Percentiles rank a stretch among this genome's conserved stretches.
Evolutionary conservation across 768 basidiomycete species (phyloP).

Genomic region (Grammothele lineata): DNA sequence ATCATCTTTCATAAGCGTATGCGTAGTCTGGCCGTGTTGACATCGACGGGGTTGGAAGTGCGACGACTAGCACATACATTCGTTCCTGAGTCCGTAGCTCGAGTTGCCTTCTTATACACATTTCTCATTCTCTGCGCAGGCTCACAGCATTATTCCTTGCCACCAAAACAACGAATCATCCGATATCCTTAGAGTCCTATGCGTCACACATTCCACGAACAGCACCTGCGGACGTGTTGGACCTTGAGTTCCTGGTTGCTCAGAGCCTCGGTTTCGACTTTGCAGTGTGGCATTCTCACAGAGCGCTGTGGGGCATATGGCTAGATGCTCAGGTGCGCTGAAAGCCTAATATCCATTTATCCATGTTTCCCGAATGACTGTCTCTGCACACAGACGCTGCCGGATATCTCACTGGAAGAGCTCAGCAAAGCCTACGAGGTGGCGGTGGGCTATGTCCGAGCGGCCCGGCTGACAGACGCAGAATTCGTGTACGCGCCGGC

Average conservation of each 20-base stretch:
- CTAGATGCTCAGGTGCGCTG: conserved; percentile 76
- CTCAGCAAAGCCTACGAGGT: conserved; percentile 57
- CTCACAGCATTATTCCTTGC: conserved; percentile 93
- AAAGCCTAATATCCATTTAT: too few relatives aligned
- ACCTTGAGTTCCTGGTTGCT: conserved; percentile 93
- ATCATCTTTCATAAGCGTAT: too few relatives aligned
- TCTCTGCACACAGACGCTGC: conserved; percentile 45
- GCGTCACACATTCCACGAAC: conserved; percentile 81
- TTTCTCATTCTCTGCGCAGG: conserved; percentile 62
- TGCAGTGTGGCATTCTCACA: conserved; percentile 86
- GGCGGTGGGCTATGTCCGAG: conserved; percentile 64
- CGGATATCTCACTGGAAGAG: conserved; percentile 44
- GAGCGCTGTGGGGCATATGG: conserved; percentile 85
- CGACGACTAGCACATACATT: too few relatives aligned
- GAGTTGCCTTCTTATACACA: too few relatives aligned
- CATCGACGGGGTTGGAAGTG: too few relatives aligned
- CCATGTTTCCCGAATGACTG: background rate
- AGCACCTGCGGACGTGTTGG: conserved; percentile 77
- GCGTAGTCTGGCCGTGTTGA: too few relatives aligned
- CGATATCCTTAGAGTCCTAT: conserved; percentile 84
- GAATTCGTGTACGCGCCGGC: conserved; percentile 92
- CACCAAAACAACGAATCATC: conserved; percentile 95
- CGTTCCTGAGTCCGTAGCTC: too few relatives aligned
- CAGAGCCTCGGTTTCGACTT: conserved; percentile 95
- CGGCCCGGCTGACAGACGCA: conserved; percentile 85